These are phyloP conservation scores for Phytophthora fragariaefolia DNA, from an alignment of 352 stramenopile genomes.

Conservation along the genomic window DNA sequence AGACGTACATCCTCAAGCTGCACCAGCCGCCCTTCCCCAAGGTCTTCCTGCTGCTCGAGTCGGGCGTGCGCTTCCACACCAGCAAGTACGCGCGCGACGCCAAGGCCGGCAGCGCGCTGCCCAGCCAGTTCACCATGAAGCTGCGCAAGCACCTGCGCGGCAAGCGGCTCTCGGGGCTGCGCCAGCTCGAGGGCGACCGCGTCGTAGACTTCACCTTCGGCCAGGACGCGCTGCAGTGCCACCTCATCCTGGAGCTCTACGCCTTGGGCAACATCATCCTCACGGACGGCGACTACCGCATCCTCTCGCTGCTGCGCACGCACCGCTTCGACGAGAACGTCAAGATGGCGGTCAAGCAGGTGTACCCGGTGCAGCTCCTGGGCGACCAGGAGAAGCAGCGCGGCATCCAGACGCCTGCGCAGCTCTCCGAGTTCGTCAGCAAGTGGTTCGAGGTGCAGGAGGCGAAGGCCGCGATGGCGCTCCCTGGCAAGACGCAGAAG, in stretches of 20 bases:
- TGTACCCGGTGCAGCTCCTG: constrained; percentile 76
- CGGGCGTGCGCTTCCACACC: constrained; percentile 96
- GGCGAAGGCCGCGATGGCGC: constrained; percentile 39
- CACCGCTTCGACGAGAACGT: constrained; percentile 95
- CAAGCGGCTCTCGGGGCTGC: constrained; percentile 93
- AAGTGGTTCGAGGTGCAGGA: constrained; percentile 55
- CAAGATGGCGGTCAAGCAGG: constrained; percentile 86
- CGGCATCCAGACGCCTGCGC: constrained; percentile 45
- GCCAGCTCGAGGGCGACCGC: constrained; percentile 95
- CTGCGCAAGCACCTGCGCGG: constrained; percentile 96
- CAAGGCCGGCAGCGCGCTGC: constrained; percentile 73
- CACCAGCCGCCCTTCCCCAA: constrained; percentile 91
- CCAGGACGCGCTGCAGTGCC: constrained; percentile 85
- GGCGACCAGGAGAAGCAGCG: constrained; percentile 50
- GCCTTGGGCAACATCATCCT: constrained; percentile 97
- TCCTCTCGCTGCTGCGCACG: constrained; percentile 95
- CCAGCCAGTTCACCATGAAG: constrained; percentile 97
- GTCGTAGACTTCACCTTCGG: constrained; percentile 98
- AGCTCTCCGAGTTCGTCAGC: constrained; percentile 55
- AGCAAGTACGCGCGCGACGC: constrained; percentile 88
- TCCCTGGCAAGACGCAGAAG: constrained; percentile 49
- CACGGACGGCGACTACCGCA: constrained; percentile 94
- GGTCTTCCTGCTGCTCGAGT: constrained; percentile 96
- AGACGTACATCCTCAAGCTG: constrained; percentile 95
- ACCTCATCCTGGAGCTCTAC: constrained; percentile 98